Conservation (phyloP, 2,329 filamentous ascomycete species). For the Rugonectria rugulosa region DNA sequence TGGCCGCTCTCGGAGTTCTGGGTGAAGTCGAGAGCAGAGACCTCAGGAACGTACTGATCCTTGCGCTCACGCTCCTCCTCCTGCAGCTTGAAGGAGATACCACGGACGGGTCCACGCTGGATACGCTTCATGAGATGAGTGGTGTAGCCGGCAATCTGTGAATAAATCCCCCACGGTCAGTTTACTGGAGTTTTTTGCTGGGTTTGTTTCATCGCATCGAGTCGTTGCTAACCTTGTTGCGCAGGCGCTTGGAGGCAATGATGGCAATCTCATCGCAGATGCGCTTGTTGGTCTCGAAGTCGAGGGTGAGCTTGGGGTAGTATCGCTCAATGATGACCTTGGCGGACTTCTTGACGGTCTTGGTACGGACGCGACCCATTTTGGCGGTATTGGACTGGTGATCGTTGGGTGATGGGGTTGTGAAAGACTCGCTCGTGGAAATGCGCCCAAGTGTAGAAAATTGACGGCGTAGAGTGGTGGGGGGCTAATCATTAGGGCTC, state of each 20-base stretch:
- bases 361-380: constrained; percentile 75
- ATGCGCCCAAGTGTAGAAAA: constrained; percentile 34
- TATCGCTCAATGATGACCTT: constrained; percentile 99
- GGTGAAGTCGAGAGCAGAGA: constrained; percentile 97
- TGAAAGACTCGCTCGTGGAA: constrained; percentile 33
- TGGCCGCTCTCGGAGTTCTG: constrained; percentile 93
- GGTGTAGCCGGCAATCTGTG: constrained; percentile 94
- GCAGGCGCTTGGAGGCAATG: constrained; percentile 97
- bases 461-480: constrained; percentile 41
- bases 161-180: constrained; percentile 27
- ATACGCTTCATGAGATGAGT: constrained; percentile 99
- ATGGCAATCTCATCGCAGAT: constrained; percentile 99
- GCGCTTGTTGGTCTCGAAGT: constrained; percentile 99
- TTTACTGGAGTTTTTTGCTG: constrained; percentile 1
- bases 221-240: constrained; percentile 84
- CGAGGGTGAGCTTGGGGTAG: constrained; percentile 97
- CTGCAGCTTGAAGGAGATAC: constrained; percentile 99
- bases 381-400: constrained; percentile 60
- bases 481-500: constrained; percentile 43
- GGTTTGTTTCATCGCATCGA: constrained; percentile 6
- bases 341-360: constrained; percentile 80
- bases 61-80: constrained; percentile 99
- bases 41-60: constrained; percentile 99
- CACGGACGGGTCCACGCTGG: constrained; percentile 97
- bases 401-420: constrained; percentile 46